These are phyloP conservation scores for Ilyonectria destructans DNA, from an alignment of 2,329 filamentous ascomycete genomes.

Conservation along the genomic window DNA sequence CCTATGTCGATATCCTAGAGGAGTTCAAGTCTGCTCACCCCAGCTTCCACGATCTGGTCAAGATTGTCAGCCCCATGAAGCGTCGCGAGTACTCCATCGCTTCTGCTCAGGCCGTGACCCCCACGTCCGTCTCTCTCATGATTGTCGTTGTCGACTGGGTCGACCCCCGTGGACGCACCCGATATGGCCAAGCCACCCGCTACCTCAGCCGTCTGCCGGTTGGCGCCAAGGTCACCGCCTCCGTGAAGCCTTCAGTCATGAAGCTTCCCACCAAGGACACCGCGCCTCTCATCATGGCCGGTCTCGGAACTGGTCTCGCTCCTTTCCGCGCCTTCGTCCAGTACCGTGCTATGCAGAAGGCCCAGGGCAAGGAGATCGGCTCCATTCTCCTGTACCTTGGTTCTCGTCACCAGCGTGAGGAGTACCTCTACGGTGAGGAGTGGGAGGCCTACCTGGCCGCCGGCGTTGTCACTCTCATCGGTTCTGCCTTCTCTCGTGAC, in stretches of 20 bases:
- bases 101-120: constrained; percentile 94
- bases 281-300: constrained; percentile 98
- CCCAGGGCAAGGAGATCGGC: constrained; percentile 96
- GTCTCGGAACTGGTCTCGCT: constrained; percentile 96
- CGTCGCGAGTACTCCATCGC: constrained; percentile 99
- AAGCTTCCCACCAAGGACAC: constrained; percentile 92
- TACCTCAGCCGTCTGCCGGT: constrained; percentile 86
- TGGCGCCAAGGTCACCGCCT: constrained; percentile 88
- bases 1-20: constrained; percentile 90
- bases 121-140: constrained; percentile 91
- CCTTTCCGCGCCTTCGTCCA: constrained; percentile 99
- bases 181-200: constrained; percentile 93
- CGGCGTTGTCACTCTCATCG: constrained; percentile 94
- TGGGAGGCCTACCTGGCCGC: constrained; percentile 99
- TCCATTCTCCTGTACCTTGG: constrained; percentile 96
- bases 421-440: constrained; percentile 98
- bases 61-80: constrained; percentile 93
- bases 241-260: constrained; percentile 98
- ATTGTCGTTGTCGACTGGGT: constrained; percentile 98
- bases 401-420: constrained; percentile 96
- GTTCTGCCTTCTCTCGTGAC: constrained; percentile 95
- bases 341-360: constrained; percentile 97
- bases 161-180: constrained; percentile 87
- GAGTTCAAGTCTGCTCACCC: constrained; percentile 94
- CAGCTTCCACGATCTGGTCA: constrained; percentile 88